These are phyloP conservation scores for Pelargonium nanum DNA, from an alignment of 345 rosid genomes.

Conservation along the genomic window DNA sequence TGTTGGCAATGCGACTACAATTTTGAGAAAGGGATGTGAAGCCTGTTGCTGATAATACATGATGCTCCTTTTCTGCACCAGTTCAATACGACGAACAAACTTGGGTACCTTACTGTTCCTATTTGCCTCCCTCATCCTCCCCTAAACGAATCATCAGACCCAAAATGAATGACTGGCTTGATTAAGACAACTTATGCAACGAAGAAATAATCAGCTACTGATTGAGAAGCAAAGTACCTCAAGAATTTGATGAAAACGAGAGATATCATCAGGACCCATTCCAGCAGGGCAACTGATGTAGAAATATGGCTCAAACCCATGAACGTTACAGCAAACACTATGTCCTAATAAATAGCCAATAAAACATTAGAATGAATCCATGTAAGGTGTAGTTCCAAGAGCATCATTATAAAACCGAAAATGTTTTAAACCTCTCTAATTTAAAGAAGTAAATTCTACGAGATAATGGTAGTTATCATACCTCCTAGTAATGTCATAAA, in stretches of 20 bases:
- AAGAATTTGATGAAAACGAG: constrained; percentile 61
- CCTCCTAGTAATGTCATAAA: neutral
- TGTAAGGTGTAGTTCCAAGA: neutral
- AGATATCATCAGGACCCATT: constrained; percentile 88
- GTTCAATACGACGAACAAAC: constrained; percentile 47
- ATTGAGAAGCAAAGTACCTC: constrained; percentile 43
- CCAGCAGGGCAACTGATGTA: constrained; percentile 81
- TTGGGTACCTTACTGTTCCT: constrained; percentile 52
- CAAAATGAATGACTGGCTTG: constrained; percentile 2
- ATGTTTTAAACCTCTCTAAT: neutral
- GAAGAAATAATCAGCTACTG: neutral
- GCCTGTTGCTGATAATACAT: constrained; percentile 86
- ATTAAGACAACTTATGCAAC: neutral
- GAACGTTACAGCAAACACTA: constrained; percentile 89
- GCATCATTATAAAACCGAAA: neutral
- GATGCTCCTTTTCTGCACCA: constrained; percentile 74
- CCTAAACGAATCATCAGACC: constrained; percentile 26
- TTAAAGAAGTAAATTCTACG: neutral
- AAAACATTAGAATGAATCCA: neutral
- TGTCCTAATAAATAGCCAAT: constrained; percentile 39
- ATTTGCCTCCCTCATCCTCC: constrained; percentile 69
- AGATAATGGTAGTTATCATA: neutral
- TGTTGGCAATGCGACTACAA: constrained; percentile 83
- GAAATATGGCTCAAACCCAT: constrained; percentile 96
- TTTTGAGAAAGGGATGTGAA: constrained; percentile 75